Base-by-base conservation (phyloP, 495 filamentous ascomycete genomes). In the Aspergillus wentii region DNA sequence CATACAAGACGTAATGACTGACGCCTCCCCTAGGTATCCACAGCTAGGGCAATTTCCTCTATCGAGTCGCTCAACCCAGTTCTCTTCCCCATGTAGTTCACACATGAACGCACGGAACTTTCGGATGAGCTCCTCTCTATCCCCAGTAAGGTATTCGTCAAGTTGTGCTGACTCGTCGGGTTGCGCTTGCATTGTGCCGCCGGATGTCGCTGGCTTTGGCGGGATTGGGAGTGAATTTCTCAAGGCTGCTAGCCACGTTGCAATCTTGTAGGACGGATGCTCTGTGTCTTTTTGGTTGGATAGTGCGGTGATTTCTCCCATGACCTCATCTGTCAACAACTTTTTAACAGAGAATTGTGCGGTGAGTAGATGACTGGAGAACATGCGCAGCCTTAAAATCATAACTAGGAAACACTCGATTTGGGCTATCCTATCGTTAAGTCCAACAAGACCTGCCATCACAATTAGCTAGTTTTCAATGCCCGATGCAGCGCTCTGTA, bases 341-440 rank as follows among this genome's bases (percentile, higher is more conserved):
- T 68, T 46, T 20, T 66, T 52, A 10, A 82, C 52, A 0, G 63
- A 51, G 1, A 53, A 44, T 29, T 80, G 71, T 1, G 72, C 48
- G 22, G 71, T 54, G 7, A 81, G 66, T 0, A 66, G 46, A 43
- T 81, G 77, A 6, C 60, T 63, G 3, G 61, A 64, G 21, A 76
- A 56, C 61, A 79, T 75, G 2, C 79, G 65, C 1, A 82, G 49
- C 0, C 62, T 54, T 3, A 75, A 40, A 5, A 78, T 48, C 61
- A 74, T 68, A 0, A 35, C 43, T 8, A 64, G 20, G 9, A 61
- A 48, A 22, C 49, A 52, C 1, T 31, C 40, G 35, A 30, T 53
- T 37, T 66, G 57, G 0, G 21, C 17, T 7, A 39, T 3, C 11
- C 31, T 40, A 5, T 32, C 33, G 0, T 40, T 21, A 0, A 22